A percentile compares a stretch with the other conserved stretches of the same genome.
These are phyloP conservation scores for Tuber melanosporum DNA, from an alignment of 495 filamentous ascomycete species.

Conservation along the genomic window DNA sequence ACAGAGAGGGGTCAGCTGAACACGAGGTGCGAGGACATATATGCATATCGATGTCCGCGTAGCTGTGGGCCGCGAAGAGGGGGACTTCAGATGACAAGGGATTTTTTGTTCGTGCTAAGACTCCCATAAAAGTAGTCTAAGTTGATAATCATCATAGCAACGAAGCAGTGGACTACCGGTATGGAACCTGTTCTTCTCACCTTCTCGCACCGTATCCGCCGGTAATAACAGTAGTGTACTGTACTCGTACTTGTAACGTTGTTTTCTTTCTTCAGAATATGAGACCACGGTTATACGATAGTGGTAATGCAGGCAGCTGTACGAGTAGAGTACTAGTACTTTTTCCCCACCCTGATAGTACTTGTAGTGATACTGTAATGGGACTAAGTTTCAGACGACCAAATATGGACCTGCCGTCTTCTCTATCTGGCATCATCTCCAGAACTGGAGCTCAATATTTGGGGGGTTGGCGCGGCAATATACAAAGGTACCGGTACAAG, in stretches of 20 bases:
- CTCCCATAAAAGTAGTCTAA: not conserved
- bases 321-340: not conserved
- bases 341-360: not conserved
- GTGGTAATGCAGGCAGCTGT: not conserved
- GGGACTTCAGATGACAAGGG: constrained; percentile 30
- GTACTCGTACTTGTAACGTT: not conserved
- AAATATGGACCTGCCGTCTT: not conserved
- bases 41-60: constrained; percentile 9
- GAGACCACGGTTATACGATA: not conserved
- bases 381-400: not conserved
- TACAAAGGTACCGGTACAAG: not conserved
- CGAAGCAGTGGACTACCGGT: too few relatives aligned
- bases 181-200: too few relatives aligned
- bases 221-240: too few relatives aligned
- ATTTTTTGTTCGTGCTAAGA: not conserved
- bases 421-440: not conserved
- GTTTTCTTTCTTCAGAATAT: not conserved
- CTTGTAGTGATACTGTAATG: not conserved
- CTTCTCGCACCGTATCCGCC: too few relatives aligned
- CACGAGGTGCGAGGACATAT: constrained; percentile 21
- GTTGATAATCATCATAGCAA: not conserved
- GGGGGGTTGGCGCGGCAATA: not conserved
- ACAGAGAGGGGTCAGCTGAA: constrained; percentile 29
- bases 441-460: not conserved
- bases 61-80: constrained; percentile 7